Conservation (phyloP, 2,329 filamentous ascomycete species). For the Emydomyces testavorans region DNA sequence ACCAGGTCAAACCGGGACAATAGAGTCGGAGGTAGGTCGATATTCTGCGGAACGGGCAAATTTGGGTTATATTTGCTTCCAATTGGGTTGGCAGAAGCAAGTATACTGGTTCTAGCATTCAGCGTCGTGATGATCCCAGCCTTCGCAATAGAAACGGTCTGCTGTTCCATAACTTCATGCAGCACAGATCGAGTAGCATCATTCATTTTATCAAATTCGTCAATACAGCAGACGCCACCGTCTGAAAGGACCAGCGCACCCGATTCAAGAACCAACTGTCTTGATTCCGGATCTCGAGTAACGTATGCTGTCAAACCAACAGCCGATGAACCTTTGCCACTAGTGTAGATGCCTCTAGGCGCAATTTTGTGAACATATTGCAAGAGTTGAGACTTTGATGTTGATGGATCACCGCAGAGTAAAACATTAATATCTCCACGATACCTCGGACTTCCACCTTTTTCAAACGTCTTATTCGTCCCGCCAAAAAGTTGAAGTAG, state of each 20-base stretch:
- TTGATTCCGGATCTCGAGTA: constrained; percentile 61
- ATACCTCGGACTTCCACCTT: constrained; percentile 89
- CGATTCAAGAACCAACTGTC: constrained; percentile 62
- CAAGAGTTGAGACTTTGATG: constrained; percentile 87
- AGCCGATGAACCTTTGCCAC: constrained; percentile 63
- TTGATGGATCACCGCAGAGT: constrained; percentile 93
- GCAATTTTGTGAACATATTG: constrained; percentile 97
- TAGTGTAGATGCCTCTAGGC: constrained; percentile 70
- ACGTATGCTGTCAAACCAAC: constrained; percentile 69
- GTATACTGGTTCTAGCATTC: constrained; percentile 88
- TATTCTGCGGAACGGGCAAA: constrained; percentile 91
- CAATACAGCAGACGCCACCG: constrained; percentile 65
- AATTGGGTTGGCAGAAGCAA: constrained; percentile 95
- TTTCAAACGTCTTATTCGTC: constrained; percentile 95
- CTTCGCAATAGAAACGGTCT: constrained; percentile 67
- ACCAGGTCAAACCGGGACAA: constrained; percentile 94
- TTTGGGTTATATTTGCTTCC: constrained; percentile 96
- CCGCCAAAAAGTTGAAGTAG: constrained; percentile 92
- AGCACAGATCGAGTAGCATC: constrained; percentile 62
- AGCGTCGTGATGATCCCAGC: constrained; percentile 75
- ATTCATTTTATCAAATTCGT: constrained; percentile 72
- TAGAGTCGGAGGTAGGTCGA: constrained; percentile 88
- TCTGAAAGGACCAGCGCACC: constrained; percentile 63
- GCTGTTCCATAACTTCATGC: constrained; percentile 73
- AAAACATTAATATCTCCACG: constrained; percentile 95